Percentiles rank a stretch among this genome's conserved stretches.
Evolutionary conservation across 1,284 basidiomycete genomes (phyloP).

Genomic region (Puccinia polysora): DNA sequence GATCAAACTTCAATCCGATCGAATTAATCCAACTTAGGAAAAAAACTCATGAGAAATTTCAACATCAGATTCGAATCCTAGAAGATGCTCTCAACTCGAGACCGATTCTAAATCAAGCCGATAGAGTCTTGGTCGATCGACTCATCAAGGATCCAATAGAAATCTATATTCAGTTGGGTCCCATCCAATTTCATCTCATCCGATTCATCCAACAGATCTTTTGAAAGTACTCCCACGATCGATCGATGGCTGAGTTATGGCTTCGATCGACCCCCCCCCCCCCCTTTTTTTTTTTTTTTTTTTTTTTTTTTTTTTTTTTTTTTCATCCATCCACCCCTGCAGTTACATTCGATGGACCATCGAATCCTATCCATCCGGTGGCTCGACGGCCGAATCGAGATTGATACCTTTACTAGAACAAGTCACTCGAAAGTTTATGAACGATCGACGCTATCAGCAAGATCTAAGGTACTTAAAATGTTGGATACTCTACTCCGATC

Average conservation of each 20-base stretch:
- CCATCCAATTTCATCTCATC: neutral
- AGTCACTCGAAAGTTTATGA: slow-evolving; percentile 70
- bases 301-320: slow-evolving; percentile 48
- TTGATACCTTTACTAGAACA: slow-evolving; percentile 71
- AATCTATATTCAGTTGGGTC: slow-evolving; percentile 55
- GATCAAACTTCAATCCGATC: neutral
- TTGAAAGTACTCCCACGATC: too few relatives aligned
- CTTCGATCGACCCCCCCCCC: too few relatives aligned
- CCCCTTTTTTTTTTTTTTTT: slow-evolving; percentile 49
- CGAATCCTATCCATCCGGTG: slow-evolving; percentile 62
- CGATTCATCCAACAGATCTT: too few relatives aligned
- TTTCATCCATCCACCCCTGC: slow-evolving; percentile 35
- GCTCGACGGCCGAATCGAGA: slow-evolving; percentile 59
- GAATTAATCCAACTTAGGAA: neutral
- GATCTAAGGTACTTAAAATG: slow-evolving; percentile 83
- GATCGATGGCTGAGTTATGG: too few relatives aligned
- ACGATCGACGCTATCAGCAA: slow-evolving; percentile 71
- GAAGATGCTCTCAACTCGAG: neutral
- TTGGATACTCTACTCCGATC: slow-evolving; percentile 75
- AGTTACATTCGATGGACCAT: slow-evolving; percentile 68
- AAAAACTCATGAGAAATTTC: slow-evolving; percentile 3
- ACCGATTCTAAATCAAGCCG: neutral
- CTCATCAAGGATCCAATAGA: slow-evolving; percentile 55
- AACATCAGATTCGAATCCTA: neutral
- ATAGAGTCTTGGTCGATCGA: slow-evolving; percentile 1